Evolutionary conservation across 352 stramenopile species (phyloP).

Genomic region (Lagenidium giganteum): DNA sequence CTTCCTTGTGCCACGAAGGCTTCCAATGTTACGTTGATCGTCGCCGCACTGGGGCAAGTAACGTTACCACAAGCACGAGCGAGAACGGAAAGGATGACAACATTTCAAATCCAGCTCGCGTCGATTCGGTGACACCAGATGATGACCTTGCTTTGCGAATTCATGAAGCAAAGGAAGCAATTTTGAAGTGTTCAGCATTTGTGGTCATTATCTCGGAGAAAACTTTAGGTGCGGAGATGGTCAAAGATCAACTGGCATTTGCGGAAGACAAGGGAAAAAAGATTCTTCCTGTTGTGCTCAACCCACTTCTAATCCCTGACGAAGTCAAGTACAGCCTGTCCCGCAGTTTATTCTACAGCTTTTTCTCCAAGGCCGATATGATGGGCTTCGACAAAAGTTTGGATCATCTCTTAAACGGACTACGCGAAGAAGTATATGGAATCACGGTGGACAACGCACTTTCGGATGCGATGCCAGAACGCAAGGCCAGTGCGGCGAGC

Average conservation of each 20-base stretch:
- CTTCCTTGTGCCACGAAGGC: slow-evolving; percentile 57
- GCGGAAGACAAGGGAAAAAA: slow-evolving; percentile 82
- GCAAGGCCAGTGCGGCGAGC: slow-evolving; percentile 20
- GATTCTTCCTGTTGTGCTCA: slow-evolving; percentile 70
- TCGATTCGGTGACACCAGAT: no score
- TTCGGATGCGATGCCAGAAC: slow-evolving; percentile 6
- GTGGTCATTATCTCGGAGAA: slow-evolving; percentile 72
- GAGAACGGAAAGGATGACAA: no score
- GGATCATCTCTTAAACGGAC: slow-evolving; percentile 36
- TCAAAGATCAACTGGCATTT: slow-evolving; percentile 78
- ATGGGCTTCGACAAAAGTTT: slow-evolving; percentile 67
- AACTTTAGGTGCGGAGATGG: slow-evolving; percentile 60
- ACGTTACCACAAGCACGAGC: no score
- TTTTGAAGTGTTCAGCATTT: slow-evolving; percentile 77
- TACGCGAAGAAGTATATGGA: slow-evolving; percentile 67
- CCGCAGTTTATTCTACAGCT: slow-evolving; percentile 76
- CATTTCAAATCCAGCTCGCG: no score
- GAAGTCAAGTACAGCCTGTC: slow-evolving; percentile 80
- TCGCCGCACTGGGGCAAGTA: no score
- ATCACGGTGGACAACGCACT: slow-evolving; percentile 32
- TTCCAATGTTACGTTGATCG: slow-evolving; percentile 71
- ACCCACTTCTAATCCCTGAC: slow-evolving; percentile 55
- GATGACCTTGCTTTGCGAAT: slow-evolving; percentile 69
- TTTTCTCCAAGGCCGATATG: slow-evolving; percentile 76
- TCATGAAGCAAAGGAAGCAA: slow-evolving; percentile 76